A percentile compares a stretch with the other conserved stretches of the same genome.
Conservation (phyloP, 2,329 filamentous ascomycete species). For the Aspergillus candidus region DNA sequence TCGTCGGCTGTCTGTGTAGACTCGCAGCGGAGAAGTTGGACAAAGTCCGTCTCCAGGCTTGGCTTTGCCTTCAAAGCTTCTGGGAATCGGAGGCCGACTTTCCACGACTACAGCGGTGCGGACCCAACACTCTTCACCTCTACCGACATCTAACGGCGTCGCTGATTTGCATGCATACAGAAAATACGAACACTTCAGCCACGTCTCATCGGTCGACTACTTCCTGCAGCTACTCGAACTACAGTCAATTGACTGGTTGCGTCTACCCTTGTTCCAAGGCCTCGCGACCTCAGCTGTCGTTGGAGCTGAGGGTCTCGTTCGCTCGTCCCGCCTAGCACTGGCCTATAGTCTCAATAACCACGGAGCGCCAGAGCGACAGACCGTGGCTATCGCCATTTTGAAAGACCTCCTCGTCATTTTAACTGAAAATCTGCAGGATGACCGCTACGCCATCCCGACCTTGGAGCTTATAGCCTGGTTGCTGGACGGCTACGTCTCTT, state of each 20-base stretch:
- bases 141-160: neutral
- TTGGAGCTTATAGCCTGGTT: slow-evolving; percentile 74
- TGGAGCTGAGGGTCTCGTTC: slow-evolving; percentile 41
- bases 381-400: slow-evolving; percentile 44
- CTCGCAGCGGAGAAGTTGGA: slow-evolving; percentile 86
- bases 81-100: slow-evolving; percentile 34
- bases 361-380: slow-evolving; percentile 23
- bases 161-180: slow-evolving; percentile 24
- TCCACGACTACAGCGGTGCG: slow-evolving; percentile 38
- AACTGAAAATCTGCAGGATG: slow-evolving; percentile 49
- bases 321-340: slow-evolving; percentile 37
- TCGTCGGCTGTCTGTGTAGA: slow-evolving; percentile 50
- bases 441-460: slow-evolving; percentile 67
- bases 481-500: slow-evolving; percentile 52
- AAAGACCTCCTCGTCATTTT: slow-evolving; percentile 52
- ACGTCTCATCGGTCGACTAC: slow-evolving; percentile 41
- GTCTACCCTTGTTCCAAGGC: slow-evolving; percentile 36
- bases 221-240: slow-evolving; percentile 38
- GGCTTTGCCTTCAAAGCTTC: slow-evolving; percentile 37
- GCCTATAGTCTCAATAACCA: slow-evolving; percentile 29
- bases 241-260: slow-evolving; percentile 32
- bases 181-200: slow-evolving; percentile 39
- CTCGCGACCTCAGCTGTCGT: slow-evolving; percentile 40
- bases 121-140: neutral
- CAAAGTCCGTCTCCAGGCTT: slow-evolving; percentile 61